Percentiles rank a stretch among this genome's conserved stretches.
These are phyloP conservation scores for Linnemannia exigua DNA, from an alignment of 192 early-diverging fungal genomes.

Conservation along the genomic window DNA sequence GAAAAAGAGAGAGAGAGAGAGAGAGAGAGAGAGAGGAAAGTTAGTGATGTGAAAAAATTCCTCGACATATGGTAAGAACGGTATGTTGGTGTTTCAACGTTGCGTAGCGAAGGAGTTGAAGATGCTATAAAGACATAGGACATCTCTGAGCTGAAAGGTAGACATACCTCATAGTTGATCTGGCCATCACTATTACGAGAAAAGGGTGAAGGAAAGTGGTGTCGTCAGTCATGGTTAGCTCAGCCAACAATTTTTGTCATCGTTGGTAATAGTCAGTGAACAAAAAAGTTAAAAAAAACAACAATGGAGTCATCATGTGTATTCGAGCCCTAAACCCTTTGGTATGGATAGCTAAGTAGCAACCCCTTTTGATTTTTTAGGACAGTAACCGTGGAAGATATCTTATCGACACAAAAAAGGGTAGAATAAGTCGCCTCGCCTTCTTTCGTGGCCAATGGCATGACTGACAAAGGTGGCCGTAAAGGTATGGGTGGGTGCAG, in stretches of 20 bases:
- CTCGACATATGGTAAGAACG: not conserved
- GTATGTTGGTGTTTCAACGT: not conserved
- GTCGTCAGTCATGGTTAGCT: not conserved
- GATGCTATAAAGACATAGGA: not conserved
- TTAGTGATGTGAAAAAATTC: not conserved
- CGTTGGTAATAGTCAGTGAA: not conserved
- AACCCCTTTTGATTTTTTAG: not conserved
- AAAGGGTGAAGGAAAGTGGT: not conserved
- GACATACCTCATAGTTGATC: slow-evolving; percentile 54
- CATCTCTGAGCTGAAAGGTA: not conserved
- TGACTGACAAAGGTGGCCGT: not conserved
- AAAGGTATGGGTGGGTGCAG: not conserved
- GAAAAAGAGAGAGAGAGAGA: not conserved
- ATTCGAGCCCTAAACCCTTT: not conserved
- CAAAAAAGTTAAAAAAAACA: not conserved
- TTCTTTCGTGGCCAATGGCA: not conserved
- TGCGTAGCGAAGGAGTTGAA: not conserved
- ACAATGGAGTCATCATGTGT: not conserved
- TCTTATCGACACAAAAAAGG: not conserved
- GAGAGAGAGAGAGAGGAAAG: too few species aligned
- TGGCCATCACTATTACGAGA: slow-evolving; percentile 39
- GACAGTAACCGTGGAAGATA: not conserved
- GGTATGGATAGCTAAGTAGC: not conserved
- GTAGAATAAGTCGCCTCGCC: not conserved
- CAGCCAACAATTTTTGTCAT: not conserved